Base-by-base conservation (phyloP, 2,329 filamentous ascomycete species). In the Epichloe brachyelytri region DNA sequence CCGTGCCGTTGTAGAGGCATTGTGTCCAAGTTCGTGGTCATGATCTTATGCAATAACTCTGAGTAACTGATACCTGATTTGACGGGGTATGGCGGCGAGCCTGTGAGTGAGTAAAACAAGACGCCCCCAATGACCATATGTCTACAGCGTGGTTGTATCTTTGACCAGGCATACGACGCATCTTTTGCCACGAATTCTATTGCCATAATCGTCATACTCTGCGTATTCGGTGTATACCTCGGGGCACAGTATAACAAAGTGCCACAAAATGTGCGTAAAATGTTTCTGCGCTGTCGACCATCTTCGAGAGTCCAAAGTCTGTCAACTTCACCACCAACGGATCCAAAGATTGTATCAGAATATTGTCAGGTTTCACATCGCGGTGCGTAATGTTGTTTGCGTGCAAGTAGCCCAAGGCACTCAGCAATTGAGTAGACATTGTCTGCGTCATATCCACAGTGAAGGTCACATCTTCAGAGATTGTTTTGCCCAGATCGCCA, bases 341-440 rank as follows among this genome's bases (percentile, higher is more conserved):
- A 5, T 83, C 73, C 10, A 80, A 65, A 1, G 81, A 83, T 11
- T 82, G 75, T 57, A 97, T 86, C 40, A 98, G 75, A 54, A 98
- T 96, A 62, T 98, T 98, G 72, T 98, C 93, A 0, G 93, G 93
- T 64, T 98, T 98, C 62, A 98, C 89, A 66, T 98, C 93, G n/a
- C 93, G 85, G 68, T 98, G 93, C 0, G 91, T 97, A 59, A 98
- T 96, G 62, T 85, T 88, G 60, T 86, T 84, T 49, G 76, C 73
- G 65, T 98, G 93, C 8, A 98, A 74, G 64, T 98, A 96, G 33
- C 81, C 82, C 49, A 98, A 71, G 2, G 91, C 91, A 58, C 84
- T 79, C 43, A 96, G 71, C 37, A 97, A 78, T 64, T 95, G 88
- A 19, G 70, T 65, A 1, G 89, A 80, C 65, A 96, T 86, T 5